phyloP scores from a whole-genome alignment of 139 green algal genomes.

The Chlamydomonas incerta region DNA sequence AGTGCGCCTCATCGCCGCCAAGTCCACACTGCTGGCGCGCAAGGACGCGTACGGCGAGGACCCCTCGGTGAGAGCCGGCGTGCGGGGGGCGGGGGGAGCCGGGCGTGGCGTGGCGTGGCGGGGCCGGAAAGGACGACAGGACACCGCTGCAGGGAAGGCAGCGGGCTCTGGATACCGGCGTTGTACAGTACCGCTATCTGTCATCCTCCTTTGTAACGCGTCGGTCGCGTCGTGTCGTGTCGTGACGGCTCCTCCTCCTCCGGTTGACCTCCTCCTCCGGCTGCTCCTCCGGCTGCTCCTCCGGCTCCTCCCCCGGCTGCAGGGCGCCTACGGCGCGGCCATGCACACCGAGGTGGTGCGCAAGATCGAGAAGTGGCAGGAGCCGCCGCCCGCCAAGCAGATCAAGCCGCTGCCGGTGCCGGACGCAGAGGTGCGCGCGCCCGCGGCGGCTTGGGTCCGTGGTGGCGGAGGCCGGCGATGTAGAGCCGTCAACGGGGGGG shows the following conservation, averaged over 20 bases:
- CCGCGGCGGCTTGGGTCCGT: no score
- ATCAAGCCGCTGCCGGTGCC: slow-evolving; percentile 91
- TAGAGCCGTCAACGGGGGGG: no score
- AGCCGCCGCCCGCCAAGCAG: slow-evolving; percentile 93
- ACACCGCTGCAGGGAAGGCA: no score
- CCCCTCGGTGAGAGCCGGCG: slow-evolving; percentile 44
- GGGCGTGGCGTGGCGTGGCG: neutral
- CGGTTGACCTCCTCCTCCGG: no score
- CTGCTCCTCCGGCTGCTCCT: neutral
- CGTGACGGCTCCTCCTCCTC: no score
- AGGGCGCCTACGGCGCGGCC: slow-evolving; percentile 5
- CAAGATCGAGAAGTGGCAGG: slow-evolving; percentile 99
- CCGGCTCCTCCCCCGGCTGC: neutral
- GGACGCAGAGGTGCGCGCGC: slow-evolving; percentile 73
- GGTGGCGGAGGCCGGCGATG: no score
- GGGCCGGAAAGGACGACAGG: neutral
- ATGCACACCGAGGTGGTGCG: slow-evolving; percentile 85
- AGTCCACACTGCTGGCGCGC: slow-evolving; percentile 93
- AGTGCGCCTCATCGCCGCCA: slow-evolving; percentile 85
- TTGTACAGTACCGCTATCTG: no score
- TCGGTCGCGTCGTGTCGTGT: no score
- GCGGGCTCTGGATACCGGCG: no score
- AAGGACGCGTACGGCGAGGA: slow-evolving; percentile 92
- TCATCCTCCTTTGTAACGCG: no score
- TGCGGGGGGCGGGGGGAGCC: neutral